Evolutionary conservation across 148 eudicot species (phyloP), one percentile per base, ranked within the genome.

Genomic region (Diospyros kaki): DNA sequence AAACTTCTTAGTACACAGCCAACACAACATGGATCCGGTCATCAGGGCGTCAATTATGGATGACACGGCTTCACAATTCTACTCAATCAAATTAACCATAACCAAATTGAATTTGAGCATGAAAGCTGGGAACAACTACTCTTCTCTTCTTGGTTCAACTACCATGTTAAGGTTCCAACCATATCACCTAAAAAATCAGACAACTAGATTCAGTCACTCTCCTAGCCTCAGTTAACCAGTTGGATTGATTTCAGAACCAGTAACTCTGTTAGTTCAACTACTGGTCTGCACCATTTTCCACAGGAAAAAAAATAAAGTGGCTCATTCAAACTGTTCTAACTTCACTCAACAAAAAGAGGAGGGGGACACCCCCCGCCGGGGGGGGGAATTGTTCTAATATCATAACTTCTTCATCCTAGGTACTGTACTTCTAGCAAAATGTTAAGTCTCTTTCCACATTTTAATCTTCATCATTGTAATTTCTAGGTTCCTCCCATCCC

Each of bases 141-240:
- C 28, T 14, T 58, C 46, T n/a, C 63, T 9, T 41, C 64, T 43
- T n/a, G 52, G 51, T 56, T 71, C 73, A 55, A 41, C 73, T 45
- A 69, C 45, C 72, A 28, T 28, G 28, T 28, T 0, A 28, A 28
- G 28, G 28, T 28, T 28, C 28, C 28, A 28, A 28, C 28, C 28
- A 28, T 28, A 28, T 28, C 28, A 28, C 28, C 28, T 28, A 28
- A 28, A 28, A 0, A 28, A 28, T 28, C 28, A 28, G 28, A 28
- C 28, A 28, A 28, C 28, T 28, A 28, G 28, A 28, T 28, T 28
- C 28, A 28, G 28, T 28, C 28, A 28, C 28, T 28, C 28, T 28
- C 28, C 28, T 28, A 28, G 28, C 28, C 28, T 28, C 28, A 28
- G 28, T 28, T 28, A 28, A 28, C 28, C 28, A 28, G 28, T 28